These are phyloP conservation scores for Solanum dulcamara DNA, from an alignment of 257 asterid species.

Conservation along the genomic window DNA sequence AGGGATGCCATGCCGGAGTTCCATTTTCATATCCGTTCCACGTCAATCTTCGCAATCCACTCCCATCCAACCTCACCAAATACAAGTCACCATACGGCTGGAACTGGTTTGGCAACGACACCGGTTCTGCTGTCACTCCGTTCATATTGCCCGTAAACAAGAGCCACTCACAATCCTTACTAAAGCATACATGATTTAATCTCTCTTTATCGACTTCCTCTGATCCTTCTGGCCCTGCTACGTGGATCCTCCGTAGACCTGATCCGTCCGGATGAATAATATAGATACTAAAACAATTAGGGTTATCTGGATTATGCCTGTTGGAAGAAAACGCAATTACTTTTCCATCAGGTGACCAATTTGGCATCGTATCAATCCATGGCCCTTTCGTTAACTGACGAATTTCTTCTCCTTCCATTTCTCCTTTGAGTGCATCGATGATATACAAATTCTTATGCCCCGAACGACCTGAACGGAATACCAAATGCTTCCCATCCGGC, in stretches of 20 bases:
- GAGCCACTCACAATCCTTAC: slow-evolving; percentile 66
- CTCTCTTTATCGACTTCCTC: slow-evolving; percentile 49
- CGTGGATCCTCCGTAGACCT: slow-evolving; percentile 33
- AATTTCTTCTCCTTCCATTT: slow-evolving; percentile 35
- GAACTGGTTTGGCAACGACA: slow-evolving; percentile 66
- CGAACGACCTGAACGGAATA: slow-evolving; percentile 65
- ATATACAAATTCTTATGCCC: slow-evolving; percentile 73
- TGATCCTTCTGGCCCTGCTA: slow-evolving; percentile 26
- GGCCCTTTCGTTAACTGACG: slow-evolving; percentile 57
- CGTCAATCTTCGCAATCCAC: slow-evolving; percentile 63
- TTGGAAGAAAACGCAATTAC: slow-evolving; percentile 79
- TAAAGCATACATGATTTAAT: slow-evolving; percentile 79
- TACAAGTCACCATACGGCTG: slow-evolving; percentile 83
- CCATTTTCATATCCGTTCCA: slow-evolving; percentile 80
- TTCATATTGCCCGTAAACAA: slow-evolving; percentile 58
- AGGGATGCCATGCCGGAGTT: slow-evolving; percentile 71
- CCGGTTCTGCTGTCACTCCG: slow-evolving; percentile 67
- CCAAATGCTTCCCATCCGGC: slow-evolving; percentile 61
- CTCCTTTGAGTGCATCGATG: slow-evolving; percentile 51
- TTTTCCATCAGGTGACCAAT: slow-evolving; percentile 85
- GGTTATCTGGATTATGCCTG: slow-evolving; percentile 39
- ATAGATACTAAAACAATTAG: slow-evolving; percentile 43
- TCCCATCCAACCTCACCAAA: slow-evolving; percentile 59
- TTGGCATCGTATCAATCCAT: slow-evolving; percentile 91
- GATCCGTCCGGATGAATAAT: slow-evolving; percentile 40